Conservation (phyloP, 23 red algal genomes). For the Gracilaria domingensis region DNA sequence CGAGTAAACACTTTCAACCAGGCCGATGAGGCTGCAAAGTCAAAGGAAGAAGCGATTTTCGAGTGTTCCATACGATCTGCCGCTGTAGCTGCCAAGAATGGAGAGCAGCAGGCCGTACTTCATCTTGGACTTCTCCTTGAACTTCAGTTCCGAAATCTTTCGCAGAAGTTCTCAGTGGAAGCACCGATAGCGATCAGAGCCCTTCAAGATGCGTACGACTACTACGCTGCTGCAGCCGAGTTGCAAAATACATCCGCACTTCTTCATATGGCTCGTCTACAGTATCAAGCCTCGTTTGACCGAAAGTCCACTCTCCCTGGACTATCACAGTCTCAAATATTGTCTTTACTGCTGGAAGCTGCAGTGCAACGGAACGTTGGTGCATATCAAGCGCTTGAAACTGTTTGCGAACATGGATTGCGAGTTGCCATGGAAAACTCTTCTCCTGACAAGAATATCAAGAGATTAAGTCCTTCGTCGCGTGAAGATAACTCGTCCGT, state of each 20-base stretch:
- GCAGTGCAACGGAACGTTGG: not conserved
- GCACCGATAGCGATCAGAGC: not conserved
- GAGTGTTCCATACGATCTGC: slow-evolving; percentile 5
- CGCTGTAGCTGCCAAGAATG: not conserved
- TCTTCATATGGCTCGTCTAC: slow-evolving; percentile 6
- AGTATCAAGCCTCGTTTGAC: not conserved
- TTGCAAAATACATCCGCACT: not conserved
- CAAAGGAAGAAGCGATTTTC: not conserved
- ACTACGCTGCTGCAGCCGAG: slow-evolving; percentile 9
- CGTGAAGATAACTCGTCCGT: not conserved
- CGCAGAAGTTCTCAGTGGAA: not conserved
- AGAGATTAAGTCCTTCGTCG: not conserved
- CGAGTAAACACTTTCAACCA: not conserved
- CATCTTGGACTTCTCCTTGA: slow-evolving; percentile 30
- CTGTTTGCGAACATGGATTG: not conserved
- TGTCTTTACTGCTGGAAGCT: slow-evolving; percentile 4
- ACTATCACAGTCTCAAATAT: not conserved
- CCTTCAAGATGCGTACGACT: slow-evolving; percentile 5
- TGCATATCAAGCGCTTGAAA: not conserved
- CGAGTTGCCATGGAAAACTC: not conserved
- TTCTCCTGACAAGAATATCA: not conserved
- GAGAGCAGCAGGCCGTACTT: slow-evolving; percentile 10
- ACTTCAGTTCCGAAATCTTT: not conserved
- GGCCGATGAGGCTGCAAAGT: not conserved
- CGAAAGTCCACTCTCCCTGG: not conserved